Evolutionary conservation across 1,284 basidiomycete species (phyloP).

Genomic region (Ustilago crameri): DNA sequence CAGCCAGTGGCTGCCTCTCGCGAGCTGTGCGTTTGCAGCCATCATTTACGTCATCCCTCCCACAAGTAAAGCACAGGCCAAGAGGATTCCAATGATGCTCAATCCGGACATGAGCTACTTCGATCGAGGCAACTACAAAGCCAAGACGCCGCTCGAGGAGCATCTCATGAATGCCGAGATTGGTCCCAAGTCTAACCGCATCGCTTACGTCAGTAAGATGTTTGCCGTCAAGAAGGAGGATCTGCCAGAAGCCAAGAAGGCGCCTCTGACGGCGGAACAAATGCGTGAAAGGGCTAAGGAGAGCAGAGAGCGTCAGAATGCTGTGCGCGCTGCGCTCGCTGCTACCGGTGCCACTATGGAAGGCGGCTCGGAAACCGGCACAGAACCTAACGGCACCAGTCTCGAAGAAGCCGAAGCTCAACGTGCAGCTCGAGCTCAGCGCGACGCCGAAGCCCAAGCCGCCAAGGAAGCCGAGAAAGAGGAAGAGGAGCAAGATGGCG

Average conservation of each 20-base stretch:
- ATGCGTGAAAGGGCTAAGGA: constrained; percentile 77
- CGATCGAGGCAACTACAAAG: constrained; percentile 68
- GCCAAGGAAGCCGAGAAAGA: constrained; percentile 27
- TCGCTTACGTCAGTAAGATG: constrained; percentile 95
- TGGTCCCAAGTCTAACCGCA: constrained; percentile 48
- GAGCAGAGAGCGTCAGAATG: constrained; percentile 51
- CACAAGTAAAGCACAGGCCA: constrained; percentile 82
- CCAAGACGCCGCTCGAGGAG: constrained; percentile 73
- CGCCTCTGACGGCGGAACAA: constrained; percentile 81
- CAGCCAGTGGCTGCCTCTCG: constrained; percentile 94
- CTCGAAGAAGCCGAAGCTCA: constrained; percentile 46
- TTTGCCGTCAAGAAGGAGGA: constrained; percentile 85
- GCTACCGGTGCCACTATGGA: constrained; percentile 60
- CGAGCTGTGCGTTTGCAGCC: constrained; percentile 89
- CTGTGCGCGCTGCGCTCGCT: constrained; percentile 60
- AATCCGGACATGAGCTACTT: constrained; percentile 77
- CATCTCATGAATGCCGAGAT: constrained; percentile 75
- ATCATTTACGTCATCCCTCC: constrained; percentile 92
- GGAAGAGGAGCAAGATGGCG: constrained; percentile 30
- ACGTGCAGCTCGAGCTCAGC: constrained; percentile 31
- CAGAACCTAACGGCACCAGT: constrained; percentile 40
- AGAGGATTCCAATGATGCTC: constrained; percentile 90
- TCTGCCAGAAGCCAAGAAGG: constrained; percentile 77
- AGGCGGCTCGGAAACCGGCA: constrained; percentile 34
- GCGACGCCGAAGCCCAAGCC: constrained; percentile 32